phyloP scores from a whole-genome alignment of 306 rosid genomes.

The Dalbergia oliveri region DNA sequence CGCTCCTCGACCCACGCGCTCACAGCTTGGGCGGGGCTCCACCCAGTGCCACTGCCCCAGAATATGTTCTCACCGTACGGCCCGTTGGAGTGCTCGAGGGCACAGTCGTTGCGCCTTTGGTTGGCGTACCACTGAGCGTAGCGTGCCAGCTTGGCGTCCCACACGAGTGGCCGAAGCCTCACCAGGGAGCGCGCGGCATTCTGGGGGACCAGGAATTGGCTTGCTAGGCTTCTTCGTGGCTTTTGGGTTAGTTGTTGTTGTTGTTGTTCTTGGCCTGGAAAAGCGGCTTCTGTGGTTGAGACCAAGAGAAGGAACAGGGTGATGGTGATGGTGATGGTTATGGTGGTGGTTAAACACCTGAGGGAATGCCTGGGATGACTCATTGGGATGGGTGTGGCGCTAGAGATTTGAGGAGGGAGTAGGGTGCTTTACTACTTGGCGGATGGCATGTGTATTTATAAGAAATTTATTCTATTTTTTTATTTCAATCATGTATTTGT shows the following conservation, averaged over 20 bases:
- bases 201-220: conserved; percentile 75
- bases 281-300: conserved; percentile 39
- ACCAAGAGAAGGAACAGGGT: conserved; percentile 39
- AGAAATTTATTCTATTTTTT: neutral
- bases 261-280: neutral
- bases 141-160: conserved; percentile 59
- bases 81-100: conserved; percentile 73
- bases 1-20: conserved; percentile 76
- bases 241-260: conserved; percentile 7
- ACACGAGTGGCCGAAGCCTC: conserved; percentile 57
- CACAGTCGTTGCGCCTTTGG: conserved; percentile 76
- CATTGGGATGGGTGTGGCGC: neutral
- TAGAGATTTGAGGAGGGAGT: neutral
- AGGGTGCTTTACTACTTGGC: neutral
- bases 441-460: neutral
- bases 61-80: conserved; percentile 95
- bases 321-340: conserved; percentile 1
- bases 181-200: conserved; percentile 63
- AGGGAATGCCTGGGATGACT: conserved; percentile 6
- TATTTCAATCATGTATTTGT: no score
- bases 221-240: conserved; percentile 34
- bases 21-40: conserved; percentile 81
- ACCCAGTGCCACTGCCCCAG: conserved; percentile 87
- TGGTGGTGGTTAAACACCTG: neutral
- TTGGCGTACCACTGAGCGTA: conserved; percentile 82